Conservation (phyloP, 257 asterid genomes). For the Nicotiana sylvestris region DNA sequence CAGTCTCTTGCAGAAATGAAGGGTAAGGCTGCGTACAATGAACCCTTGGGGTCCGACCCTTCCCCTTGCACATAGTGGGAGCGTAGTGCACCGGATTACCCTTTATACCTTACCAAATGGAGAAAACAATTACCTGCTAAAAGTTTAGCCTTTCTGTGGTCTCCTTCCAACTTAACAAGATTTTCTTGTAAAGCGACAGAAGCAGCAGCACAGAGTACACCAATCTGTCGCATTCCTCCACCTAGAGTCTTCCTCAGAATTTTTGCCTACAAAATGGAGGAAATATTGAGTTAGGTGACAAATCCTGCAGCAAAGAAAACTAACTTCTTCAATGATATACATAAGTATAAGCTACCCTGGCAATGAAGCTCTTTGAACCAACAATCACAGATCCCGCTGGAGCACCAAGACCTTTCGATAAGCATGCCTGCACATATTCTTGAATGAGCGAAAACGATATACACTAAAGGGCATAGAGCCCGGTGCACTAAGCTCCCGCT, state of each 20-base stretch:
- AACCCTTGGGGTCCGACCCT: too few relatives aligned
- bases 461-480: not conserved
- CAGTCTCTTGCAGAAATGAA: too few relatives aligned
- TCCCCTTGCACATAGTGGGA: too few relatives aligned
- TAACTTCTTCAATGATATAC: not conserved
- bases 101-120: not conserved
- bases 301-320: not conserved
- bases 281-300: not conserved
- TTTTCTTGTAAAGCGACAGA: constrained; percentile 72
- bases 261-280: constrained; percentile 52
- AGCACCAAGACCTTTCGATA: constrained; percentile 94
- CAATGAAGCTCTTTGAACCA: constrained; percentile 70
- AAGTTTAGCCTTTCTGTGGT: constrained; percentile 70
- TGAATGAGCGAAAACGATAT: not conserved
- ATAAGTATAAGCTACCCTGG: constrained; percentile 45
- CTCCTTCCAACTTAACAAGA: constrained; percentile 61
- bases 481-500: too few relatives aligned
- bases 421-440: constrained; percentile 54
- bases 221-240: constrained; percentile 94
- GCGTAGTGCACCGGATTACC: too few relatives aligned
- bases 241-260: constrained; percentile 87
- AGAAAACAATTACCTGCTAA: constrained; percentile 52
- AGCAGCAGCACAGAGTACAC: constrained; percentile 91
- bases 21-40: too few relatives aligned
- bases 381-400: constrained; percentile 89